Evolutionary conservation across 306 rosid genomes (phyloP).

Genomic region (Fagus sylvatica): DNA sequence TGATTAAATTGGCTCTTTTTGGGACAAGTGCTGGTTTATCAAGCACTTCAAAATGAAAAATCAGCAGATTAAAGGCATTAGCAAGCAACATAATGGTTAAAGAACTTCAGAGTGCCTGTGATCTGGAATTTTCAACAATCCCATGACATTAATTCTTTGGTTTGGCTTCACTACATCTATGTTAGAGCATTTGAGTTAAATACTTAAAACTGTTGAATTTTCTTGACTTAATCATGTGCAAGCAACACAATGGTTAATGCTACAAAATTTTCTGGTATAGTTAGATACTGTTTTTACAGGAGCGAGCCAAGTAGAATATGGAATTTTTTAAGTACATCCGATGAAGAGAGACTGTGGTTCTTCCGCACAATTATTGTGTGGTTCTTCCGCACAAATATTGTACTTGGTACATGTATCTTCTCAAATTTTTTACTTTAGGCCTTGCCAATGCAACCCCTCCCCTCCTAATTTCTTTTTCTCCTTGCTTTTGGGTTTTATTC

Average conservation of each 20-base stretch:
- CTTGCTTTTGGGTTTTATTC: constrained; percentile 21
- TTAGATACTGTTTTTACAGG: constrained; percentile 7
- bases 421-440: constrained; percentile 15
- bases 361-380: too few relatives aligned
- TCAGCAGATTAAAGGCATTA: too few relatives aligned
- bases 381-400: constrained; percentile 34
- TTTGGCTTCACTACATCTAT: too few relatives aligned
- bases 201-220: neutral
- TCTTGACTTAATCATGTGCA: neutral
- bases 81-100: too few relatives aligned
- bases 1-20: too few relatives aligned
- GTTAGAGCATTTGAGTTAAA: too few relatives aligned
- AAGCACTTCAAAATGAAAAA: too few relatives aligned
- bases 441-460: too few relatives aligned
- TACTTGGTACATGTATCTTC: constrained; percentile 26
- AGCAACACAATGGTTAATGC: neutral
- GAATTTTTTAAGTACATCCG: constrained; percentile 34
- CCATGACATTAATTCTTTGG: too few relatives aligned
- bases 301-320: constrained; percentile 26
- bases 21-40: too few relatives aligned
- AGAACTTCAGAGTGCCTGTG: too few relatives aligned
- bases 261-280: neutral
- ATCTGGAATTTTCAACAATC: too few relatives aligned
- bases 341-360: constrained; percentile 40
- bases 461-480: constrained; percentile 16